A percentile compares a stretch with the other conserved stretches of the same genome.
Conservation (phyloP, 768 basidiomycete genomes). For the Phlebiopsis flavidoalba region DNA sequence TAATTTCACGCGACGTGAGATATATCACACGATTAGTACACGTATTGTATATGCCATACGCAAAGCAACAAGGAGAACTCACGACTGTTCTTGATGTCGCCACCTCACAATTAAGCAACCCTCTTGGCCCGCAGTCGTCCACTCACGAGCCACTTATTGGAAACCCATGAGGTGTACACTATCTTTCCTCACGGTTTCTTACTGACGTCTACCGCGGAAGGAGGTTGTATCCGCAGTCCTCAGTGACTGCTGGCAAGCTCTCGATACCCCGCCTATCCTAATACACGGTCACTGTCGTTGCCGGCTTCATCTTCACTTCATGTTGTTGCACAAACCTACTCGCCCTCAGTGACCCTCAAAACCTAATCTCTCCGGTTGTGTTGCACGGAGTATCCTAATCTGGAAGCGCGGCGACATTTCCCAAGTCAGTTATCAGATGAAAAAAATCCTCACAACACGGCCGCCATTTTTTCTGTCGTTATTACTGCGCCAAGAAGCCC, state of each 20-base stretch:
- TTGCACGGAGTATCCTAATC: constrained; percentile 86
- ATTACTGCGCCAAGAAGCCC: constrained; percentile 70
- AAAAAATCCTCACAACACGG: constrained; percentile 94
- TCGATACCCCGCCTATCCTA: constrained; percentile 95
- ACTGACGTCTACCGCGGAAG: constrained; percentile 49
- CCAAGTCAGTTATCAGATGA: constrained; percentile 97
- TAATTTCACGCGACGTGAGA: too few species aligned
- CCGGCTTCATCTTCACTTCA: neutral
- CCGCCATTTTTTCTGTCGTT: constrained; percentile 88
- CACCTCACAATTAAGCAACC: constrained; percentile 17
- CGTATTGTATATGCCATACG: too few species aligned
- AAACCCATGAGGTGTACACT: constrained; percentile 31
- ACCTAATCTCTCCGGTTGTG: constrained; percentile 95
- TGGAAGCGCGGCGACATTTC: constrained; percentile 97
- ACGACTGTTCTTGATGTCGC: too few species aligned
- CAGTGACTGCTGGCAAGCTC: constrained; percentile 93
- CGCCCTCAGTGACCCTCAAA: constrained; percentile 64
- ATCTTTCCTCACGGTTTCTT: constrained; percentile 30
- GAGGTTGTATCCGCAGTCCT: constrained; percentile 92
- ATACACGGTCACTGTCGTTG: constrained; percentile 39
- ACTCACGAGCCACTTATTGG: constrained; percentile 35
- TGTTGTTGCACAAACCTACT: neutral
- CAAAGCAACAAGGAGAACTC: too few species aligned
- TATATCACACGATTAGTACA: too few species aligned
- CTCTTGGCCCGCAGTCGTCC: constrained; percentile 13